These are phyloP conservation scores for Sherardia arvensis DNA, from an alignment of 257 asterid genomes.

Conservation along the genomic window DNA sequence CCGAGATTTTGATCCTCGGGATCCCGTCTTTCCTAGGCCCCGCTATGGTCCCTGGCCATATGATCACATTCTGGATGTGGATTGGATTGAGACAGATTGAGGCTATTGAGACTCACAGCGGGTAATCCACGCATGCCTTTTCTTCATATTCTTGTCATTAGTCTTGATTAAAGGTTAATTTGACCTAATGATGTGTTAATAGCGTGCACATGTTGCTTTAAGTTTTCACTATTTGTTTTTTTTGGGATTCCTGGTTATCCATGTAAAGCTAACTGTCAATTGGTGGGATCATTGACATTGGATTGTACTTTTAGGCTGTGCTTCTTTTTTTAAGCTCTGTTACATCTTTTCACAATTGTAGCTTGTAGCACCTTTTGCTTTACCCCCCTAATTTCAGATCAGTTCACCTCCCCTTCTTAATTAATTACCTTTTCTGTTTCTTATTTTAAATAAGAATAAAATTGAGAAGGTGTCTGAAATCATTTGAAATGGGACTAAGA, in stretches of 20 bases:
- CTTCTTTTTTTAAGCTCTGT: constrained; percentile 9
- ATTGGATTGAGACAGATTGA: constrained; percentile 88
- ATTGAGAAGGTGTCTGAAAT: neutral
- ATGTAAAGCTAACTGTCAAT: constrained; percentile 33
- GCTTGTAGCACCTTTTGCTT: neutral
- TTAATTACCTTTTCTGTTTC: neutral
- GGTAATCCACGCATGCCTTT: constrained; percentile 75
- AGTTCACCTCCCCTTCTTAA: neutral
- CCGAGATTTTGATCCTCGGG: constrained; percentile 93
- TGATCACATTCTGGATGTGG: constrained; percentile 96
- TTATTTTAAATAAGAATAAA: neutral
- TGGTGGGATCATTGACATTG: constrained; percentile 40
- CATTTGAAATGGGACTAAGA: neutral
- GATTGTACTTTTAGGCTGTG: constrained; percentile 27
- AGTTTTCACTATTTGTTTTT: constrained; percentile 40
- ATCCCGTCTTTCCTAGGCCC: constrained; percentile 94
- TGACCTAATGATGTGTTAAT: constrained; percentile 56
- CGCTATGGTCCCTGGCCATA: constrained; percentile 85
- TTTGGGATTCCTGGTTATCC: constrained; percentile 31
- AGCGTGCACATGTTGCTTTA: constrained; percentile 25
- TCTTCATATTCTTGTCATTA: constrained; percentile 1
- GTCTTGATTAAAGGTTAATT: constrained; percentile 34
- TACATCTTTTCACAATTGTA: neutral
- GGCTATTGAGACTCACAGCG: constrained; percentile 99
- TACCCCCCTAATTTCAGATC: constrained; percentile 1